Evolutionary conservation across 2,329 filamentous ascomycete genomes (phyloP).

Genomic region (Aspergillus ochraceus): DNA sequence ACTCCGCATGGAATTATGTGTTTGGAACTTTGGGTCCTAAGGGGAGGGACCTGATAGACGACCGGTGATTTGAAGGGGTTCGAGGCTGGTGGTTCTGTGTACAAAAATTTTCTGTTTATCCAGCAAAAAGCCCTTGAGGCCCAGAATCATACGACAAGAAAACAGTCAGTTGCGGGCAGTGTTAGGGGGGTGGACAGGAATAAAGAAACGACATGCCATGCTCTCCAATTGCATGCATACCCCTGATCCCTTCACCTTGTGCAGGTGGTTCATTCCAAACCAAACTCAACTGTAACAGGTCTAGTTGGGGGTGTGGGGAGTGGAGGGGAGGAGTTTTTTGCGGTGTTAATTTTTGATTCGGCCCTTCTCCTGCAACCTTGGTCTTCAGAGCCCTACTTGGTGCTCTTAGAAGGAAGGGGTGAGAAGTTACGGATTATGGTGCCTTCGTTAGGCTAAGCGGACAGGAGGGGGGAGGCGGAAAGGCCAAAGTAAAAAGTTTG

Average conservation of each 20-base stretch:
- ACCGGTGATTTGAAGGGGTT: background rate
- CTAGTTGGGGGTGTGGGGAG: constrained; percentile 13
- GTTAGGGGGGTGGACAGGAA: background rate
- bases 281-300: constrained; percentile 9
- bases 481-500: background rate
- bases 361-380: background rate
- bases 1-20: background rate
- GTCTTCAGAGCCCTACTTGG: background rate
- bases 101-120: background rate
- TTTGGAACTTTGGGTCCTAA: background rate
- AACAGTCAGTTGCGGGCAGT: too few relatives aligned
- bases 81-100: background rate
- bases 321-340: constrained; percentile 1
- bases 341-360: background rate
- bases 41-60: background rate
- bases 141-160: background rate
- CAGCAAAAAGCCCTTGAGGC: background rate
- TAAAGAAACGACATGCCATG: background rate
- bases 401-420: background rate
- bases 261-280: constrained; percentile 14
- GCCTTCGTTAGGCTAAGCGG: background rate
- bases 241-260: constrained; percentile 12
- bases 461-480: background rate
- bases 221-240: background rate
- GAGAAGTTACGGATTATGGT: too few relatives aligned